A percentile compares a stretch with the other conserved stretches of the same genome.
Evolutionary conservation across 805 yeast species (phyloP).

Genomic region (Candida vartiovaarae): DNA sequence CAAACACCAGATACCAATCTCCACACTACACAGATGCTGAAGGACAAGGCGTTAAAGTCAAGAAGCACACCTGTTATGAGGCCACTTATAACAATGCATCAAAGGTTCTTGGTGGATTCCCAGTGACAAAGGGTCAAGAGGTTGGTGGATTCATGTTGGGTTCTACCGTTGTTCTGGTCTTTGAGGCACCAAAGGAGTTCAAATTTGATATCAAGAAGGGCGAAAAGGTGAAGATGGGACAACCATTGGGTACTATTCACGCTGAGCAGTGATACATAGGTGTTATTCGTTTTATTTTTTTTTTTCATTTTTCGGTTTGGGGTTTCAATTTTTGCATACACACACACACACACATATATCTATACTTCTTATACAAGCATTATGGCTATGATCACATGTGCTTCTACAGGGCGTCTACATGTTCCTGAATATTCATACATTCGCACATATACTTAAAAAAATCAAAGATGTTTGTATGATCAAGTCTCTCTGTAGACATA

Average conservation of each 20-base stretch:
- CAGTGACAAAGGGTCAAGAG: conserved; percentile 85
- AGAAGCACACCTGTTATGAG: conserved; percentile 82
- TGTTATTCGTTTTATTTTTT: background rate
- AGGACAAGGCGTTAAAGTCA: conserved; percentile 32
- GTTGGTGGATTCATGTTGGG: conserved; percentile 97
- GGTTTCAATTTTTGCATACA: background rate
- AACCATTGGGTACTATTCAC: conserved; percentile 49
- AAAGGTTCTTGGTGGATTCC: conserved; percentile 72
- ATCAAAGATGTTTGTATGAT: too few species aligned
- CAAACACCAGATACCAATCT: conserved; percentile 66
- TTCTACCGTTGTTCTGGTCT: conserved; percentile 91
- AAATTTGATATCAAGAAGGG: conserved; percentile 63
- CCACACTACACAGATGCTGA: conserved; percentile 17
- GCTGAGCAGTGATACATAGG: too few species aligned
- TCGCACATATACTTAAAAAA: too few species aligned
- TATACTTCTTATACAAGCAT: too few species aligned
- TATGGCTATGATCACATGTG: too few species aligned
- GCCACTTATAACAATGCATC: conserved; percentile 86
- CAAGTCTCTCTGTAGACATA: conserved; percentile 42
- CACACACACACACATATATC: background rate
- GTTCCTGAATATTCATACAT: too few species aligned
- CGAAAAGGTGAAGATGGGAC: conserved; percentile 81
- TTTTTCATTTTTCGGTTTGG: background rate
- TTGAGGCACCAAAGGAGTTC: conserved; percentile 88
- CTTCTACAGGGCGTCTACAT: conserved; percentile 17